Conservation (phyloP, 495 filamentous ascomycete species). For the Chaetomidium leptoderma region DNA sequence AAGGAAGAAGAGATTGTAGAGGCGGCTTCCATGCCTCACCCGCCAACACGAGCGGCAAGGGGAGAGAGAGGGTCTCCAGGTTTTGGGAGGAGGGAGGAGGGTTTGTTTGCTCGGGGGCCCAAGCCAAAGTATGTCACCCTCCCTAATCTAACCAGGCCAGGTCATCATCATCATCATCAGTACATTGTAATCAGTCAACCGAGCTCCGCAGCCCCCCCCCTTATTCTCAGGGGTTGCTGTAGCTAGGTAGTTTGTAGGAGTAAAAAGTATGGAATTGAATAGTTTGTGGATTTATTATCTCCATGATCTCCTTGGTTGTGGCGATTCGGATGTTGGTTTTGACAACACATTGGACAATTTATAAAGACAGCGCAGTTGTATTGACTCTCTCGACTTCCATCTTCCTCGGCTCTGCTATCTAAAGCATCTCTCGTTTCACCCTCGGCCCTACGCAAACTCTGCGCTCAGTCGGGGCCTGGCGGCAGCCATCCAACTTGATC, state of each 20-base stretch:
- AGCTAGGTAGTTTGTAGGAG: not conserved
- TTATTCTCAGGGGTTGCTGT: not conserved
- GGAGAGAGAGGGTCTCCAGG: too few relatives aligned
- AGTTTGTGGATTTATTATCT: not conserved
- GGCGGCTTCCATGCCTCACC: too few relatives aligned
- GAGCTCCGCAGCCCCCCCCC: not conserved
- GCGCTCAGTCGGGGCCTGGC: conserved; percentile 24
- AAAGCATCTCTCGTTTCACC: not conserved
- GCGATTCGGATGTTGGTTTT: too few relatives aligned
- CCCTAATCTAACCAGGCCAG: too few relatives aligned
- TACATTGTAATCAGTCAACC: not conserved
- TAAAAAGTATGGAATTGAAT: not conserved
- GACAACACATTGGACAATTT: not conserved
- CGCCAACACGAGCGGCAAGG: too few relatives aligned
- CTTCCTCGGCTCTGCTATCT: not conserved
- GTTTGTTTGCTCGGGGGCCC: too few relatives aligned
- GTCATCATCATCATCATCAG: not conserved
- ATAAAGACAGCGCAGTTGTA: not conserved
- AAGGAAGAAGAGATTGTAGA: too few relatives aligned
- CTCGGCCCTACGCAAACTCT: not conserved
- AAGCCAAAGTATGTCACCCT: too few relatives aligned
- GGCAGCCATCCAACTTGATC: conserved; percentile 43
- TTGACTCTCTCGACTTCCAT: not conserved
- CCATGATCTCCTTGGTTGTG: not conserved
- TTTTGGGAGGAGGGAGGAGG: too few relatives aligned